Percentiles rank a stretch among this genome's conserved stretches.
Conservation (phyloP, 148 eudicot species). For the Talinum fruticosum region DNA sequence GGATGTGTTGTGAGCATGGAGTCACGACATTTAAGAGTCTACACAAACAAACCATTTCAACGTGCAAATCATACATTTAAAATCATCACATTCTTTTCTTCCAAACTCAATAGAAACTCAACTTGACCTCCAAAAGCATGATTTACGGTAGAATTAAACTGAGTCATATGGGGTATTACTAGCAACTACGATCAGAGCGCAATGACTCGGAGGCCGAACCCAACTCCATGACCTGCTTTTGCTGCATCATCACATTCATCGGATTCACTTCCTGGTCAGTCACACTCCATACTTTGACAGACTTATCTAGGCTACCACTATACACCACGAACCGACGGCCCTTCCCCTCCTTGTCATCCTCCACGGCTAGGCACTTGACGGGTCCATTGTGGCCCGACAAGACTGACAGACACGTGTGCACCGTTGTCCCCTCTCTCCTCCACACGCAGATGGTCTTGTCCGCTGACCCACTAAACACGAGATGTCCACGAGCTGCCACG, state of each 20-base stretch:
- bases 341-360: conserved; percentile 33
- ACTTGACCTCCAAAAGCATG: background rate
- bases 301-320: conserved; percentile 61
- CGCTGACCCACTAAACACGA: conserved; percentile 52
- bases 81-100: background rate
- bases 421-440: conserved; percentile 32
- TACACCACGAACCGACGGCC: conserved; percentile 33
- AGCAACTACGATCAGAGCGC: conserved; percentile 32
- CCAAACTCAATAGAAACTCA: background rate
- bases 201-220: conserved; percentile 28
- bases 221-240: conserved; percentile 34
- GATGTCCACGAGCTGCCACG: conserved; percentile 32
- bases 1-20: no score
- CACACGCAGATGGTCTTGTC: conserved; percentile 49
- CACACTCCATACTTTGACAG: conserved; percentile 60
- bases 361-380: conserved; percentile 69
- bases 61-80: no score
- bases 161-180: background rate
- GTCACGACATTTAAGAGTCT: no score
- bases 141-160: background rate
- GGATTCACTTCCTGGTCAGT: conserved; percentile 24
- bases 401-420: conserved; percentile 48
- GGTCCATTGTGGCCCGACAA: conserved; percentile 63
- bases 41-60: no score
- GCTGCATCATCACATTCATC: conserved; percentile 17